phyloP scores from a whole-genome alignment of 331 rosid species.

The Pyracantha coccinea region DNA sequence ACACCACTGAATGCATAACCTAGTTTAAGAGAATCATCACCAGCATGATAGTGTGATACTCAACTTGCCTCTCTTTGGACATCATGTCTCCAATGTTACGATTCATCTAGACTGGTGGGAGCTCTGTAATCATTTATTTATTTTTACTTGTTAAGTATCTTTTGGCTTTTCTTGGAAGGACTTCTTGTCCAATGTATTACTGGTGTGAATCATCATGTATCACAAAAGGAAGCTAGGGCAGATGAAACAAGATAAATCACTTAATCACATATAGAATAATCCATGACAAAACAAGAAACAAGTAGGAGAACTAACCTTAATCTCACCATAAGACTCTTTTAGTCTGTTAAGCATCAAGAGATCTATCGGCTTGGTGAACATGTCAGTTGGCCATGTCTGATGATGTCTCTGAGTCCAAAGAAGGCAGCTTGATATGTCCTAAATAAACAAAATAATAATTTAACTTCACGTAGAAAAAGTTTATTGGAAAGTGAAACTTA shows the following conservation, averaged over 20 bases:
- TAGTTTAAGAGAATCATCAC: background rate
- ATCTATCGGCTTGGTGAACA: constrained; percentile 75
- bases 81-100: background rate
- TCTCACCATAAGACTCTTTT: constrained; percentile 79
- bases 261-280: background rate
- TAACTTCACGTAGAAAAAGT: background rate
- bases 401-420: constrained; percentile 98
- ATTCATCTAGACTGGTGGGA: background rate
- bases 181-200: background rate
- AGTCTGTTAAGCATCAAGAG: constrained; percentile 76
- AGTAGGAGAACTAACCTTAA: constrained; percentile 53
- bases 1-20: background rate
- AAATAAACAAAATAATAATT: constrained; percentile 19
- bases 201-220: background rate
- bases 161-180: background rate
- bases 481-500: background rate
- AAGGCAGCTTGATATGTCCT: constrained; percentile 92
- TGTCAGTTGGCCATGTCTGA: constrained; percentile 94
- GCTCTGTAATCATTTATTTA: background rate
- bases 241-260: background rate
- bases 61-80: background rate
- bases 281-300: background rate
- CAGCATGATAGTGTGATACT: background rate
- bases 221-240: background rate
- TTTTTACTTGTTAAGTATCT: background rate